phyloP scores from a whole-genome alignment of 176 grass and related monocot genomes.

The Tillandsia leiboldiana region DNA sequence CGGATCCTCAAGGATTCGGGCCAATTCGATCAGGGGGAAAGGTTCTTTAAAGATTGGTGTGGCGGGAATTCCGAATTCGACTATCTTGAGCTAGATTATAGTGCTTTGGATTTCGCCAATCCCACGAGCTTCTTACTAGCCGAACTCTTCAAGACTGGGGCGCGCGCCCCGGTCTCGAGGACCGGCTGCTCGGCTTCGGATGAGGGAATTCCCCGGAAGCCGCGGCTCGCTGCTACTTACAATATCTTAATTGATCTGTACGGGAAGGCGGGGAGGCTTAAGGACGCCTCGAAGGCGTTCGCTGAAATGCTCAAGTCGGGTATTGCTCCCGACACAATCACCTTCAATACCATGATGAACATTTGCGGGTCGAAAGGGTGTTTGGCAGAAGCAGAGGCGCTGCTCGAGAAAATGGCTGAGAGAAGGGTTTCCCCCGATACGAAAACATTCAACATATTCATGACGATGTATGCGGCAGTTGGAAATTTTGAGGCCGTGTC shows the following conservation, averaged over 20 bases:
- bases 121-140: constrained; percentile 39
- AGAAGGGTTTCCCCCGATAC: constrained; percentile 36
- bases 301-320: constrained; percentile 30
- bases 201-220: constrained; percentile 19
- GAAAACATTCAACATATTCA: constrained; percentile 55
- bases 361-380: constrained; percentile 29
- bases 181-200: neutral
- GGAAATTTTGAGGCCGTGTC: constrained; percentile 35
- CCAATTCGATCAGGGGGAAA: constrained; percentile 25
- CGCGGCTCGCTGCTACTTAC: constrained; percentile 41
- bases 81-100: constrained; percentile 36
- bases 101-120: constrained; percentile 18
- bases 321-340: constrained; percentile 39
- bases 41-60: constrained; percentile 49
- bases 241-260: constrained; percentile 60
- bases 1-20: constrained; percentile 51
- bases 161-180: constrained; percentile 9
- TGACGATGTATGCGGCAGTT: constrained; percentile 39
- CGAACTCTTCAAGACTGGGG: constrained; percentile 22
- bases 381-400: constrained; percentile 25
- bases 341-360: constrained; percentile 55
- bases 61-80: constrained; percentile 41
- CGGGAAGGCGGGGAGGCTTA: constrained; percentile 50
- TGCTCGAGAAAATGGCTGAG: constrained; percentile 44
- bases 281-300: constrained; percentile 41